Conservation (phyloP, 2,329 filamentous ascomycete species). For the Diplodia corticola region DNA sequence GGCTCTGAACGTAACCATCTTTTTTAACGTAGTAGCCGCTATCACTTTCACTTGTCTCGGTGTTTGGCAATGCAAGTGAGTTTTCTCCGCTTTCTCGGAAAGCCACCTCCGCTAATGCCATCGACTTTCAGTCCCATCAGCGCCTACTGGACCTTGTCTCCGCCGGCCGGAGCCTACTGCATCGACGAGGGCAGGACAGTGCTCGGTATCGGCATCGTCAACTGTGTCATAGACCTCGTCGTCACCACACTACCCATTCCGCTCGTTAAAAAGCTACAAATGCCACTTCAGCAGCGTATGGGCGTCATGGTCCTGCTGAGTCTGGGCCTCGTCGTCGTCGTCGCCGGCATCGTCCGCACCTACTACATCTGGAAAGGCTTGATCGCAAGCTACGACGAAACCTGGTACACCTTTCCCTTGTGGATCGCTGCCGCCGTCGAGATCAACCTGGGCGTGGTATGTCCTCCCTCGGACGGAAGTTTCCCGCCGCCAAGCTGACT, state of each 20-base stretch:
- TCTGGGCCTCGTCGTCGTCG: conserved; percentile 45
- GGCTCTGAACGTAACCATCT: conserved; percentile 42
- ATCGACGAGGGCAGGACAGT: conserved; percentile 44
- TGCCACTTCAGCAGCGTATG: conserved; percentile 44
- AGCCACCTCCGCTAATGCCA: background rate
- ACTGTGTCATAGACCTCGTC: conserved; percentile 45
- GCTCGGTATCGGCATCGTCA: conserved; percentile 45
- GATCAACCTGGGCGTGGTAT: conserved; percentile 49
- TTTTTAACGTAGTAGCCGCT: conserved; percentile 40
- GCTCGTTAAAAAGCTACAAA: conserved; percentile 44
- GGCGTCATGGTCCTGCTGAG: conserved; percentile 43
- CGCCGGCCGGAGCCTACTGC: conserved; percentile 37
- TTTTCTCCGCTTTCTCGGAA: conserved; percentile 10
- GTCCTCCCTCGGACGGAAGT: too few species aligned
- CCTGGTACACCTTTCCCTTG: conserved; percentile 48
- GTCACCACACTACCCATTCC: conserved; percentile 48
- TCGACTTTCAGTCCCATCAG: conserved; percentile 34
- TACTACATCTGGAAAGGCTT: conserved; percentile 48
- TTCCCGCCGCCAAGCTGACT: background rate
- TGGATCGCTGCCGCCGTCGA: conserved; percentile 51
- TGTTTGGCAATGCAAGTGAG: conserved; percentile 43
- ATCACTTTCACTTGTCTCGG: conserved; percentile 40
- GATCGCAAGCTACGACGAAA: conserved; percentile 45
- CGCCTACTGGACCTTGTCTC: conserved; percentile 46
- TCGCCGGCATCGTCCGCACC: conserved; percentile 46